These are phyloP conservation scores for Luffa acutangula DNA, from an alignment of 306 rosid genomes.

Conservation along the genomic window DNA sequence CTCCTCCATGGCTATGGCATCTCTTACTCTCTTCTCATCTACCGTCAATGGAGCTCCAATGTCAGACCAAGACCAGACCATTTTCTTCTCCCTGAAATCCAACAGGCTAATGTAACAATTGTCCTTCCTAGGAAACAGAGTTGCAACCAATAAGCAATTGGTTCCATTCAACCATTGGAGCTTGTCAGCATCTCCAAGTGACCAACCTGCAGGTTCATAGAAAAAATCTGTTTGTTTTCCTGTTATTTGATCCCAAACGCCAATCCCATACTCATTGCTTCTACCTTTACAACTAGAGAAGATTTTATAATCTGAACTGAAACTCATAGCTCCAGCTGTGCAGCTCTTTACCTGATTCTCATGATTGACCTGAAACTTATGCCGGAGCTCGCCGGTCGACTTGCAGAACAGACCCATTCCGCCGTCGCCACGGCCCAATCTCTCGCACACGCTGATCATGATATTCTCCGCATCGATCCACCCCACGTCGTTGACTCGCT, in stretches of 20 bases:
- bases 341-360: slow-evolving; percentile 71
- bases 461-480: slow-evolving; percentile 62
- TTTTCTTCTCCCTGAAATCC: slow-evolving; percentile 75
- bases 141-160: slow-evolving; percentile 69
- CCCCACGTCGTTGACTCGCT: slow-evolving; percentile 76
- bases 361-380: slow-evolving; percentile 71
- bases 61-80: slow-evolving; percentile 97
- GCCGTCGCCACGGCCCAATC: slow-evolving; percentile 70
- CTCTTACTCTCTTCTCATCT: slow-evolving; percentile 77
- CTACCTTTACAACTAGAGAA: slow-evolving; percentile 85
- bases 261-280: slow-evolving; percentile 85
- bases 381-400: slow-evolving; percentile 58
- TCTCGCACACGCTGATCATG: slow-evolving; percentile 61
- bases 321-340: slow-evolving; percentile 89
- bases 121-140: slow-evolving; percentile 85
- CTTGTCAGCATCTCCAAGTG: slow-evolving; percentile 93
- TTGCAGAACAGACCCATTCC: slow-evolving; percentile 78
- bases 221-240: slow-evolving; percentile 78
- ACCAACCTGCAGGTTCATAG: slow-evolving; percentile 79
- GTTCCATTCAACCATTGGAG: slow-evolving; percentile 72
- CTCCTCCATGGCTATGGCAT: slow-evolving; percentile 86
- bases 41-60: slow-evolving; percentile 42
- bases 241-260: slow-evolving; percentile 87
- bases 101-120: slow-evolving; percentile 80
- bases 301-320: slow-evolving; percentile 58